Percentiles rank a stretch among this genome's conserved stretches.
Conservation (phyloP, 768 basidiomycete genomes). For the Sutorius australiensis region DNA sequence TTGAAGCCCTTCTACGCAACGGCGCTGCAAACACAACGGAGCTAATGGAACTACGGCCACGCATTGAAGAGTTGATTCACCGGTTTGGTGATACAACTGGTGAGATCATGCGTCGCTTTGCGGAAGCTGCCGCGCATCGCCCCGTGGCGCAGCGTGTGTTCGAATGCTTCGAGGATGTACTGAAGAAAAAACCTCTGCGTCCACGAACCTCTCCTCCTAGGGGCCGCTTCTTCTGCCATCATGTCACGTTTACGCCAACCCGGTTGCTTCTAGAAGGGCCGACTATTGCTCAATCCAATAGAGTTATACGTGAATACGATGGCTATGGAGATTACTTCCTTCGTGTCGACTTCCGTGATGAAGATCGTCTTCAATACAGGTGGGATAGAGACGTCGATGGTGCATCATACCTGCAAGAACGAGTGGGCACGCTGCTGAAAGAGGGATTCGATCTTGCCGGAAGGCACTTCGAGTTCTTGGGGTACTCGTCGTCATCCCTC, state of each 20-base stretch:
- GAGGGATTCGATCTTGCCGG: constrained; percentile 69
- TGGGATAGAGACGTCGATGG: constrained; percentile 70
- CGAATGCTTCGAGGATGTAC: constrained; percentile 44
- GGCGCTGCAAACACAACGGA: constrained; percentile 60
- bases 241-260: constrained; percentile 75
- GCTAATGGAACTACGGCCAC: constrained; percentile 42
- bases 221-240: constrained; percentile 61
- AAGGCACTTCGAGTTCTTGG: constrained; percentile 72
- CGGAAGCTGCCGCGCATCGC: constrained; percentile 44
- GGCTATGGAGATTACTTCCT: constrained; percentile 66
- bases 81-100: constrained; percentile 36
- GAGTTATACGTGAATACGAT: constrained; percentile 66
- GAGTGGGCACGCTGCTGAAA: constrained; percentile 58
- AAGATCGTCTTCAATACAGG: constrained; percentile 69
- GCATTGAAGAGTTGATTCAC: constrained; percentile 40
- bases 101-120: constrained; percentile 54
- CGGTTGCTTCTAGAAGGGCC: constrained; percentile 75
- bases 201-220: constrained; percentile 24
- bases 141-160: constrained; percentile 40
- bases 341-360: constrained; percentile 82
- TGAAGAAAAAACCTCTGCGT: constrained; percentile 15
- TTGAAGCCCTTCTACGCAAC: constrained; percentile 66
- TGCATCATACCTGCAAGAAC: constrained; percentile 47
- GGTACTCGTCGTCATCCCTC: constrained; percentile 75
- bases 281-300: constrained; percentile 70